A percentile compares a stretch with the other conserved stretches of the same genome.
Conservation (phyloP, 345 rosid species). For the Trapa incisa region DNA sequence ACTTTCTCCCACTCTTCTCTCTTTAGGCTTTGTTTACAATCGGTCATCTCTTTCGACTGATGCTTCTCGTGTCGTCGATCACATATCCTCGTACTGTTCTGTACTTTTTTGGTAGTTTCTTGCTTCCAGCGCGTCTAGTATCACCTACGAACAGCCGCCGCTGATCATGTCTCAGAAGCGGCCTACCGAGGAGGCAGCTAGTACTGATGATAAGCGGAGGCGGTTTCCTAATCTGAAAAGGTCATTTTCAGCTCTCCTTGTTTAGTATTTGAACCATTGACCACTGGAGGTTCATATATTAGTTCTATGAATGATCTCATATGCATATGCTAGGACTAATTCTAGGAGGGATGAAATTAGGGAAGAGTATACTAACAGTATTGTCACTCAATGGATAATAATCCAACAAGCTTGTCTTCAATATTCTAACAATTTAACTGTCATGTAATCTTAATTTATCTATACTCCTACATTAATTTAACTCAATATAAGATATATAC, state of each 20-base stretch:
- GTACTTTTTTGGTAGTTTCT: constrained; percentile 2
- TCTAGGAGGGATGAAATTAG: background rate
- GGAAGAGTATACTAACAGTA: too few relatives aligned
- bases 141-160: background rate
- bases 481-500: too few relatives aligned
- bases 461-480: too few relatives aligned
- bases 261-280: background rate
- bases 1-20: background rate
- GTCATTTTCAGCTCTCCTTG: constrained; percentile 18
- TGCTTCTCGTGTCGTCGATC: background rate
- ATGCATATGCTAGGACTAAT: background rate
- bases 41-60: background rate
- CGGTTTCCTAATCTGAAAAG: constrained; percentile 38
- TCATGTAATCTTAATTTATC: too few relatives aligned
- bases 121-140: background rate
- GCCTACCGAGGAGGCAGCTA: constrained; percentile 51
- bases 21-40: background rate
- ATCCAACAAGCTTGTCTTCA: too few relatives aligned
- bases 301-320: background rate
- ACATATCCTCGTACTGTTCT: background rate
- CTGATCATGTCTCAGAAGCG: constrained; percentile 74
- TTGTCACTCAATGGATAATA: too few relatives aligned
- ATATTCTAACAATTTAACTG: too few relatives aligned
- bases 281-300: background rate
- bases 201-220: constrained; percentile 59